These are phyloP conservation scores for Candida caryicola DNA, from an alignment of 805 yeast species.

Conservation along the genomic window DNA sequence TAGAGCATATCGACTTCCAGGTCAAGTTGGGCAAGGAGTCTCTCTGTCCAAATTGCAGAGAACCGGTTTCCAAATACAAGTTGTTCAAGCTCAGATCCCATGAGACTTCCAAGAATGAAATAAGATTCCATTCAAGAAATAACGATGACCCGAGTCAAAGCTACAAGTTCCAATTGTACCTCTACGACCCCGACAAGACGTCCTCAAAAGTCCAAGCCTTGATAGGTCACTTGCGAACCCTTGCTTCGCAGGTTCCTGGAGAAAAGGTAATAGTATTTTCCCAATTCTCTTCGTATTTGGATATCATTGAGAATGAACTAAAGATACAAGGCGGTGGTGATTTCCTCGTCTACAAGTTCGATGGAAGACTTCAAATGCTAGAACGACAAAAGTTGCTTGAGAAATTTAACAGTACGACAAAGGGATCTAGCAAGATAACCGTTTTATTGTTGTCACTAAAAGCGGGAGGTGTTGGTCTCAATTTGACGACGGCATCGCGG, in stretches of 20 bases:
- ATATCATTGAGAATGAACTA: conserved; percentile 65
- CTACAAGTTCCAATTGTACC: conserved; percentile 33
- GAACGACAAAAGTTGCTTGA: conserved; percentile 62
- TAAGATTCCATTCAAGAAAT: conserved; percentile 29
- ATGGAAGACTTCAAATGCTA: conserved; percentile 69
- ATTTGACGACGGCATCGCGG: conserved; percentile 76
- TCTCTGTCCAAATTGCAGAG: conserved; percentile 78
- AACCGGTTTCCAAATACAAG: conserved; percentile 46
- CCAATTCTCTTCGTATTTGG: conserved; percentile 82
- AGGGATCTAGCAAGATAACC: conserved; percentile 33
- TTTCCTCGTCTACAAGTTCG: conserved; percentile 66
- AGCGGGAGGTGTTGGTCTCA: conserved; percentile 94
- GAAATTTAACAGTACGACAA: conserved; percentile 42
- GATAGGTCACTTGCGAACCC: conserved; percentile 51
- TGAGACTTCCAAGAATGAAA: conserved; percentile 23
- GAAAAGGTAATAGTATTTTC: conserved; percentile 86
- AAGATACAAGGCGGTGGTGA: conserved; percentile 37
- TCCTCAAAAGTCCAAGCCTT: conserved; percentile 77
- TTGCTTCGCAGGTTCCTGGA: conserved; percentile 55
- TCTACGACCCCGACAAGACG: conserved; percentile 50
- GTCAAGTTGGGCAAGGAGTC: conserved; percentile 41
- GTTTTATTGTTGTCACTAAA: conserved; percentile 72
- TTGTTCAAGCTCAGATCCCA: conserved; percentile 43
- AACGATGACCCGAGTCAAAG: conserved; percentile 18
- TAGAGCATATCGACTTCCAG: conserved; percentile 74